These are phyloP conservation scores for Xylaria sp. DNA, from an alignment of 2,329 filamentous ascomycete genomes.

Conservation along the genomic window DNA sequence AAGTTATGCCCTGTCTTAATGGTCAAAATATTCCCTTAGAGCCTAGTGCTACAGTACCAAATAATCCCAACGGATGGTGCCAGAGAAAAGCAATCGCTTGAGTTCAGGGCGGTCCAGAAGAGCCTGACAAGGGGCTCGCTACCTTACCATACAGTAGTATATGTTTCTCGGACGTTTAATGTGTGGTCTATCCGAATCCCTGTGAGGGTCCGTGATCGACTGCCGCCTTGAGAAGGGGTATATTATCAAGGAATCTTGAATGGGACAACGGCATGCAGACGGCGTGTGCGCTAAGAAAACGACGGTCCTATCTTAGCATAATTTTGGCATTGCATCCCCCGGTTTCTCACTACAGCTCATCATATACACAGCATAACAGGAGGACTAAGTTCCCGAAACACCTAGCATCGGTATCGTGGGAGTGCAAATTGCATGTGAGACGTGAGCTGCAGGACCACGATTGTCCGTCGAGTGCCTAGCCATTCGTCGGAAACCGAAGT, in stretches of 20 bases:
- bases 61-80: slow-evolving; percentile 43
- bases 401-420: slow-evolving; percentile 14
- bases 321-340: slow-evolving; percentile 37
- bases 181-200: slow-evolving; percentile 21
- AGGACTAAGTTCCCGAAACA: slow-evolving; percentile 40
- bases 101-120: slow-evolving; percentile 17
- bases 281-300: slow-evolving; percentile 14
- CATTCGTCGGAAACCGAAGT: slow-evolving; percentile 35
- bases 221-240: slow-evolving; percentile 39
- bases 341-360: slow-evolving; percentile 36
- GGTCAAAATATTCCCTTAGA: neutral
- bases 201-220: slow-evolving; percentile 46
- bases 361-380: slow-evolving; percentile 41
- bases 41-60: slow-evolving; percentile 30
- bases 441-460: slow-evolving; percentile 29
- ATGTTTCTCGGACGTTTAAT: slow-evolving; percentile 40
- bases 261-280: slow-evolving; percentile 36
- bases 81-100: slow-evolving; percentile 45
- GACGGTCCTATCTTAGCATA: slow-evolving; percentile 32
- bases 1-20: neutral
- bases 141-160: slow-evolving; percentile 1
- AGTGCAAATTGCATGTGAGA: slow-evolving; percentile 25
- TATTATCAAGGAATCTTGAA: slow-evolving; percentile 37
- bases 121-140: slow-evolving; percentile 25
- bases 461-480: slow-evolving; percentile 25